Evolutionary conservation across 768 basidiomycete genomes (phyloP).

Genomic region (Cubamyces sp.): DNA sequence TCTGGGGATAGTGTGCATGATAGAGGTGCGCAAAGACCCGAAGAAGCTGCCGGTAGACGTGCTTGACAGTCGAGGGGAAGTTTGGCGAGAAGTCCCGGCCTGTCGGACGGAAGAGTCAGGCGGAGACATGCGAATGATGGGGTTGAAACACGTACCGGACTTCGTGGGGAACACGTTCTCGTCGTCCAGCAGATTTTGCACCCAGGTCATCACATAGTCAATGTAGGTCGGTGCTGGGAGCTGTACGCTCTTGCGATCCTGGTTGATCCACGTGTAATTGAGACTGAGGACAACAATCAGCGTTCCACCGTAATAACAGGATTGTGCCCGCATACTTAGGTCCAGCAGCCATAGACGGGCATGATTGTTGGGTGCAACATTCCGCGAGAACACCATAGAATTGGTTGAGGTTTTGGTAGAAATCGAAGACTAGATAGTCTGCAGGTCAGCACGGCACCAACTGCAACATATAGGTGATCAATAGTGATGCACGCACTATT

Average conservation of each 20-base stretch:
- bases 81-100: slow-evolving; percentile 85
- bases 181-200: slow-evolving; percentile 93
- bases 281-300: slow-evolving; percentile 50
- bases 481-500: slow-evolving; percentile 65
- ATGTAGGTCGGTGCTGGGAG: slow-evolving; percentile 95
- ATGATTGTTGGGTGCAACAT: slow-evolving; percentile 86
- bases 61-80: slow-evolving; percentile 89
- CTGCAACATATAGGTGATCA: not conserved
- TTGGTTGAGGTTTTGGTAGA: slow-evolving; percentile 95
- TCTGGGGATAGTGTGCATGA: slow-evolving; percentile 88
- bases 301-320: not conserved
- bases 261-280: slow-evolving; percentile 94
- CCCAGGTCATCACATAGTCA: slow-evolving; percentile 97
- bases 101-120: slow-evolving; percentile 34
- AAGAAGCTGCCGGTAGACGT: slow-evolving; percentile 95
- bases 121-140: not conserved
- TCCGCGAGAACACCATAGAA: slow-evolving; percentile 96
- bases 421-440: slow-evolving; percentile 78
- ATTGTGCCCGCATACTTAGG: slow-evolving; percentile 58
- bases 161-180: slow-evolving; percentile 95
- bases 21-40: slow-evolving; percentile 98
- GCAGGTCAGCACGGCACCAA: not conserved
- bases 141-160: slow-evolving; percentile 60
- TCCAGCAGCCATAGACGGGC: slow-evolving; percentile 92
- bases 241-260: slow-evolving; percentile 84